Evolutionary conservation across 208 protist species (phyloP).

Genomic region (Trypanosoma boissoni): DNA sequence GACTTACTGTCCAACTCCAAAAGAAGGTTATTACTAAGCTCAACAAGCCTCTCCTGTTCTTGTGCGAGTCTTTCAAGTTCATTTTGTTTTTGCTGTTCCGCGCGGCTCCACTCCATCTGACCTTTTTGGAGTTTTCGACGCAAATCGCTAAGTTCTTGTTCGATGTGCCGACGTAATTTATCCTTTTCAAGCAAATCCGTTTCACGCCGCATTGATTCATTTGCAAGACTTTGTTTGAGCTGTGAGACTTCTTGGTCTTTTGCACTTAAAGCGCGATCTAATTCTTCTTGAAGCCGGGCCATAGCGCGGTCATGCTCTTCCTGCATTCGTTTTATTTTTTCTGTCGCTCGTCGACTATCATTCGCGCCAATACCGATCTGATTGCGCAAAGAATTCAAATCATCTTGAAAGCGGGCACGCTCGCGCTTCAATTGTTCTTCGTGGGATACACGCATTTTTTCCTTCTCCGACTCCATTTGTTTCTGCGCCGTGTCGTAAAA

Average conservation of each 20-base stretch:
- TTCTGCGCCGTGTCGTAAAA: slow-evolving; percentile 45
- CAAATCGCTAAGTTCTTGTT: slow-evolving; percentile 41
- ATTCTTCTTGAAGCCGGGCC: slow-evolving; percentile 35
- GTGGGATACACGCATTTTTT: slow-evolving; percentile 29
- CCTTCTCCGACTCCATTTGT: slow-evolving; percentile 43
- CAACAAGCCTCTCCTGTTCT: slow-evolving; percentile 60
- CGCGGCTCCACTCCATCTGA: slow-evolving; percentile 35
- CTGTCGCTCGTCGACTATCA: slow-evolving; percentile 36
- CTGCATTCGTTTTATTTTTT: slow-evolving; percentile 42
- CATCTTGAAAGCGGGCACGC: slow-evolving; percentile 37
- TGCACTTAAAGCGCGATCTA: slow-evolving; percentile 33
- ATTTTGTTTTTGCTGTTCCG: slow-evolving; percentile 58
- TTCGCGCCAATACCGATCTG: slow-evolving; percentile 28
- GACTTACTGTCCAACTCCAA: slow-evolving; percentile 68
- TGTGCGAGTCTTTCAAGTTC: slow-evolving; percentile 54
- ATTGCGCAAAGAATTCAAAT: slow-evolving; percentile 41
- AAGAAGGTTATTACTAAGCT: slow-evolving; percentile 50
- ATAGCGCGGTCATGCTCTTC: slow-evolving; percentile 47
- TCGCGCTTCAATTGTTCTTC: slow-evolving; percentile 30
- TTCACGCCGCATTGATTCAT: slow-evolving; percentile 20
- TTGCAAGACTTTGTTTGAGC: slow-evolving; percentile 35
- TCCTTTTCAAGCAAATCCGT: slow-evolving; percentile 56
- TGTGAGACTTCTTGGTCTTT: slow-evolving; percentile 36
- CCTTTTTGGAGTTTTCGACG: slow-evolving; percentile 29
- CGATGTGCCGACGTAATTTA: slow-evolving; percentile 43